Evolutionary conservation across 2,329 filamentous ascomycete species (phyloP).

Genomic region (Trichoderma afroharzianum): DNA sequence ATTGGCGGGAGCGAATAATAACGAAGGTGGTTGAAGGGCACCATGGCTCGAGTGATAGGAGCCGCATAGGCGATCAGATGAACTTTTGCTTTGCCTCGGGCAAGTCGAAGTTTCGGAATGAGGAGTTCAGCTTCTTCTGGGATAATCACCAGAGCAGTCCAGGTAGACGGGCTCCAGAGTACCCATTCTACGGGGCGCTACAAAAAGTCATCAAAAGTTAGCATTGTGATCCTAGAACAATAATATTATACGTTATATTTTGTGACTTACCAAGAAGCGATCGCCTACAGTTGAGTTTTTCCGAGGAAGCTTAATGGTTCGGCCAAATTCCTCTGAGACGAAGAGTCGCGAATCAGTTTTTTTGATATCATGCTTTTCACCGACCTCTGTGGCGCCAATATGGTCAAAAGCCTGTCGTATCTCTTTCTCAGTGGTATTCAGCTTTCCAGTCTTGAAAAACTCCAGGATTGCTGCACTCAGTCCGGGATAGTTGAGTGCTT

Average conservation of each 20-base stretch:
- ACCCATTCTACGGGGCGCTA: conserved; percentile 58
- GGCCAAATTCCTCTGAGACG: conserved; percentile 31
- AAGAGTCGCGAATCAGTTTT: conserved; percentile 27
- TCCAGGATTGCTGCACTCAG: conserved; percentile 45
- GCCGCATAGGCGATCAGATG: conserved; percentile 57
- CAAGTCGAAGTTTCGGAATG: conserved; percentile 40
- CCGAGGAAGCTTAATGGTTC: conserved; percentile 5
- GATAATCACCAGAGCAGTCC: conserved; percentile 54
- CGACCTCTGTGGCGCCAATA: conserved; percentile 34
- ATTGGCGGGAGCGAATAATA: conserved; percentile 52
- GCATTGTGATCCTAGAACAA: background rate
- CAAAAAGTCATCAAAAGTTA: background rate
- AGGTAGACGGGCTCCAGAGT: conserved; percentile 46
- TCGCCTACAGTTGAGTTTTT: background rate
- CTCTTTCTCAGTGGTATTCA: background rate
- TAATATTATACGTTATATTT: background rate
- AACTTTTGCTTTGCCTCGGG: conserved; percentile 22
- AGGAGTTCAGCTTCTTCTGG: conserved; percentile 60
- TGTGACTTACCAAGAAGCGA: conserved; percentile 18
- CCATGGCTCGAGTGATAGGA: conserved; percentile 58
- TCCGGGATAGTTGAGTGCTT: conserved; percentile 39
- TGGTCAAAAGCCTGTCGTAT: conserved; percentile 36
- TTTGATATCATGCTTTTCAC: conserved; percentile 29
- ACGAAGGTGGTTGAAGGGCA: conserved; percentile 51
- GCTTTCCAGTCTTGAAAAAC: conserved; percentile 44